phyloP scores from a whole-genome alignment of 148 eudicot genomes.

The Arbutus unedo region DNA sequence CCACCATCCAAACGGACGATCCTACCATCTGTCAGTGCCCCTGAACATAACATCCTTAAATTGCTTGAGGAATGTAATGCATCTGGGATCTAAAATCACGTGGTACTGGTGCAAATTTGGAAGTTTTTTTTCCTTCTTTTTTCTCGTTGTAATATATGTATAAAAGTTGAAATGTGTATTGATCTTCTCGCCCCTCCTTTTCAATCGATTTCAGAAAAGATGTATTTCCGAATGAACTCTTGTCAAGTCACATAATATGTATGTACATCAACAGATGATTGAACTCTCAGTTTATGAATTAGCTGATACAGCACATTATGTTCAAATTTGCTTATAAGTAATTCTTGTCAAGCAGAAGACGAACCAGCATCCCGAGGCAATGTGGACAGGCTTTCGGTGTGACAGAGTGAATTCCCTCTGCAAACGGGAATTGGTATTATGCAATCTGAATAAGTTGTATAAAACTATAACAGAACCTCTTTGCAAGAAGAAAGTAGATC shows the following conservation, averaged over 20 bases:
- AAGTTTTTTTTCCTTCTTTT: neutral
- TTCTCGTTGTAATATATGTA: neutral
- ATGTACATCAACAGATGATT: neutral
- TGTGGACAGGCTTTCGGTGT: too few relatives aligned
- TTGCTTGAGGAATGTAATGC: conserved; percentile 60
- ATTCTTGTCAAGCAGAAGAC: neutral
- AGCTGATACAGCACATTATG: neutral
- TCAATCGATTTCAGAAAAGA: neutral
- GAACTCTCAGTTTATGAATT: neutral
- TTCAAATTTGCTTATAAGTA: neutral
- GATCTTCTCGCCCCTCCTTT: neutral
- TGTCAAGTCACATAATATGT: neutral
- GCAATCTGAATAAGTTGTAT: neutral
- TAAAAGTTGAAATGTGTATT: neutral
- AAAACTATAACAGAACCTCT: neutral
- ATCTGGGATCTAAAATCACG: conserved; percentile 33
- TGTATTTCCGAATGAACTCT: neutral
- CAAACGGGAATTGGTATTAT: neutral
- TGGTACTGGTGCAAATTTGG: neutral
- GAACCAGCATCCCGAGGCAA: too few relatives aligned
- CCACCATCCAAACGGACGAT: conserved; percentile 52
- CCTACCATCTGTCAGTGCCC: conserved; percentile 80
- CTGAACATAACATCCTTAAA: conserved; percentile 73
- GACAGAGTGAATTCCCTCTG: too few relatives aligned
- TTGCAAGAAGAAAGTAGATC: neutral